A percentile compares a stretch with the other conserved stretches of the same genome.
These are phyloP conservation scores for Alloteropsis semialata DNA, from an alignment of 176 grass and related monocot genomes.

Conservation along the genomic window DNA sequence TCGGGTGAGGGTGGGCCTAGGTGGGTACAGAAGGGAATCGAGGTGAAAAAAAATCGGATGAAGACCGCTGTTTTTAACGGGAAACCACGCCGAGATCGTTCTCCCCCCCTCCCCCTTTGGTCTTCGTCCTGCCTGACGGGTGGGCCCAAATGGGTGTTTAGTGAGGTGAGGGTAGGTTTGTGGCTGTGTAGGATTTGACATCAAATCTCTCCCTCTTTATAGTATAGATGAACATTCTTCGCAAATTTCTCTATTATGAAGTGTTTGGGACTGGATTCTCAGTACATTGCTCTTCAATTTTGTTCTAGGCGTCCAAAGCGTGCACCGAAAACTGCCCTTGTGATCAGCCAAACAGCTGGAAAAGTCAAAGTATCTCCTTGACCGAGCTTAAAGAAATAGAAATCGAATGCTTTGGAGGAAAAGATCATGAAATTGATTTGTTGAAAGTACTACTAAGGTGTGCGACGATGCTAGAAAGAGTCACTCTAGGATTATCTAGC, in stretches of 20 bases:
- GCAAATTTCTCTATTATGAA: not conserved
- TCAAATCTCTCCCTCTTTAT: no score
- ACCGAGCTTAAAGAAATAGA: constrained; percentile 6
- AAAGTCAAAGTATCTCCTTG: not conserved
- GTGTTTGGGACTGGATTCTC: not conserved
- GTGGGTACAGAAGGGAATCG: no score
- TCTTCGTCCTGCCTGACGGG: no score
- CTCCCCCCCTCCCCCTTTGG: no score
- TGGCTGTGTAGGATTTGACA: no score
- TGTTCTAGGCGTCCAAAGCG: not conserved
- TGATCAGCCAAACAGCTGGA: constrained; percentile 9
- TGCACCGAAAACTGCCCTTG: not conserved
- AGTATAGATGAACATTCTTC: not conserved
- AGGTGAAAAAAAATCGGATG: no score
- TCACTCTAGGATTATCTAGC: not conserved
- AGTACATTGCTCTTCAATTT: not conserved
- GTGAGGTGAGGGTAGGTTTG: no score
- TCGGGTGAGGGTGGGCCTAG: no score
- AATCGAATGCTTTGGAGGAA: not conserved
- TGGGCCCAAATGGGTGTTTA: no score
- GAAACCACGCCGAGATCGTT: no score
- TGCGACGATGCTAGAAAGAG: not conserved
- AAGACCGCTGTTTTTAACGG: no score
- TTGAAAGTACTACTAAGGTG: constrained; percentile 10
- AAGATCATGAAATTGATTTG: constrained; percentile 7